Evolutionary conservation across 2,329 filamentous ascomycete genomes (phyloP).

Genomic region (Bipolaris bicolor): DNA sequence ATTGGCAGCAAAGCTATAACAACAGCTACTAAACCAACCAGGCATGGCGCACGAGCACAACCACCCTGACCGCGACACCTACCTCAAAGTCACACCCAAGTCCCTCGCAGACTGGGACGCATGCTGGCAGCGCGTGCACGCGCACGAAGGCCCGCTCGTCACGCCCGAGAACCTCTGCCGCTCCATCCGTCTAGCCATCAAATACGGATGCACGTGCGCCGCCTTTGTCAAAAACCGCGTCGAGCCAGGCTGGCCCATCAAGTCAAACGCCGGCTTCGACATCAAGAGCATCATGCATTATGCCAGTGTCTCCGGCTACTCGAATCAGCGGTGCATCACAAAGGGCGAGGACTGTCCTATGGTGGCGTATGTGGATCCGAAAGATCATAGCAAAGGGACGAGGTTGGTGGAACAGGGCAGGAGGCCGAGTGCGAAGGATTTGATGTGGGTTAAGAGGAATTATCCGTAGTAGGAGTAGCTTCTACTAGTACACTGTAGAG

Average conservation of each 20-base stretch:
- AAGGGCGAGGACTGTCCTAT: background rate
- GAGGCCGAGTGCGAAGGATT: constrained; percentile 5
- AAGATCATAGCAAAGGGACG: background rate
- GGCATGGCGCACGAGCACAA: constrained; percentile 17
- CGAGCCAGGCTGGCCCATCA: constrained; percentile 1
- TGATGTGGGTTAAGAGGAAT: constrained; percentile 3
- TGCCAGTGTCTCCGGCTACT: background rate
- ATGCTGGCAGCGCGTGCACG: background rate
- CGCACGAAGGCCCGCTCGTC: background rate
- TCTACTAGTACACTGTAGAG: background rate
- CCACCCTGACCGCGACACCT: constrained; percentile 10
- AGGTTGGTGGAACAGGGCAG: constrained; percentile 3
- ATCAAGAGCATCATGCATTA: constrained; percentile 7
- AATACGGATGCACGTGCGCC: background rate
- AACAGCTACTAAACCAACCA: background rate
- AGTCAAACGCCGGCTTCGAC: background rate
- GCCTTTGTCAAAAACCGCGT: background rate
- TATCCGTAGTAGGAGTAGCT: background rate
- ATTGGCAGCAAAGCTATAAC: background rate
- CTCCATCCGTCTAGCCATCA: background rate
- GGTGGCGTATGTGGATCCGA: background rate
- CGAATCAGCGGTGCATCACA: background rate
- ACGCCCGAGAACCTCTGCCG: background rate
- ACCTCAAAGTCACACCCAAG: constrained; percentile 4
- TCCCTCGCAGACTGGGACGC: background rate